A percentile compares a stretch with the other conserved stretches of the same genome.
Conservation (phyloP, 1,284 basidiomycete species). For the Marasmius oreades region DNA sequence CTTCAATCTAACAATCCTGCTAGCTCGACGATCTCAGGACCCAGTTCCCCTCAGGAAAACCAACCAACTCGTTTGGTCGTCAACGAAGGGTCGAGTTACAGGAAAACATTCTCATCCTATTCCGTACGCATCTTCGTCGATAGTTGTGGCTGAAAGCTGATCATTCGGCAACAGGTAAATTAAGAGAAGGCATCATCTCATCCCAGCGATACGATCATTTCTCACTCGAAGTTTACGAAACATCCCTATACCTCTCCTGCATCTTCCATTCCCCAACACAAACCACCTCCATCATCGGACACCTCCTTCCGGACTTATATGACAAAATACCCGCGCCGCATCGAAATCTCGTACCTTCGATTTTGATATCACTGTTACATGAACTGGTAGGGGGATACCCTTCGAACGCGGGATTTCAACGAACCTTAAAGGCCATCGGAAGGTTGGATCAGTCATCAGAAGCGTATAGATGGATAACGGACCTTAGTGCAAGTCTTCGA, state of each 20-base stretch:
- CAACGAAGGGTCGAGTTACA: conserved; percentile 48
- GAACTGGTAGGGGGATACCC: conserved; percentile 54
- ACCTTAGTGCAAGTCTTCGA: conserved; percentile 45
- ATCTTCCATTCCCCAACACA: conserved; percentile 57
- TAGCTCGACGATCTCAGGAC: conserved; percentile 47
- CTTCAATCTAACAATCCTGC: conserved; percentile 37
- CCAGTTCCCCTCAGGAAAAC: conserved; percentile 26
- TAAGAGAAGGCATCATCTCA: conserved; percentile 65
- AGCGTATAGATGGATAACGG: conserved; percentile 43
- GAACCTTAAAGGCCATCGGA: conserved; percentile 34
- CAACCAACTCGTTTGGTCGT: conserved; percentile 28
- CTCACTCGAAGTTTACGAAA: conserved; percentile 68
- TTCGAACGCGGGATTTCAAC: conserved; percentile 52
- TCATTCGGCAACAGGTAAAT: conserved; percentile 47
- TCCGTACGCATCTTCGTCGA: conserved; percentile 43
- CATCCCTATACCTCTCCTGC: conserved; percentile 59
- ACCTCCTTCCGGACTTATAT: conserved; percentile 52
- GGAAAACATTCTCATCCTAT: conserved; percentile 64
- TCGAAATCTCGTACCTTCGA: conserved; percentile 25
- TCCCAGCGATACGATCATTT: conserved; percentile 54
- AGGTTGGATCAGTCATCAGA: conserved; percentile 33
- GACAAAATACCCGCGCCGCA: conserved; percentile 23
- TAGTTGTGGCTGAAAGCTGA: conserved; percentile 3
- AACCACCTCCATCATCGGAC: conserved; percentile 53
- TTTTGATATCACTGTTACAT: conserved; percentile 50